Percentiles rank a stretch among this genome's conserved stretches.
Evolutionary conservation across 768 basidiomycete genomes (phyloP).

Genomic region (Mycena epipterygia): DNA sequence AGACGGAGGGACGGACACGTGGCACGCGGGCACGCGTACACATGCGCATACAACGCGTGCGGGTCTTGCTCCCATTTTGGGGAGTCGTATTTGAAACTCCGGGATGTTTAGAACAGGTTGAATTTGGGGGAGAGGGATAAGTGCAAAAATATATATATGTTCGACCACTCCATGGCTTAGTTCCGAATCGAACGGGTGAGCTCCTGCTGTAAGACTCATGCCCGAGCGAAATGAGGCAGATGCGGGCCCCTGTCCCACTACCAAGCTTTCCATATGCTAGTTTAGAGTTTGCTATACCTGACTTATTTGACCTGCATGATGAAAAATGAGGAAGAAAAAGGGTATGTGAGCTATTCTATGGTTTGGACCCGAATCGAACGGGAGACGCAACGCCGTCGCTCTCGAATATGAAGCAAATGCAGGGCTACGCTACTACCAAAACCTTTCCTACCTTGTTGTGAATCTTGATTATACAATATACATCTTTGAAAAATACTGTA

Average conservation of each 20-base stretch:
- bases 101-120: background rate
- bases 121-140: background rate
- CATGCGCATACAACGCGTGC: slow-evolving; percentile 6
- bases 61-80: background rate
- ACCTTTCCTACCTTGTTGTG: background rate
- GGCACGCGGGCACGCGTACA: slow-evolving; percentile 10
- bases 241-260: background rate
- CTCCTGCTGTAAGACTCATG: background rate
- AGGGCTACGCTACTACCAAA: background rate
- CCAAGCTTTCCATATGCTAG: background rate
- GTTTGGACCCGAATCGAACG: slow-evolving; percentile 12
- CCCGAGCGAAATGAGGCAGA: background rate
- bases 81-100: background rate
- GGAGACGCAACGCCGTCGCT: background rate
- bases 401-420: background rate
- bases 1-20: slow-evolving; percentile 1
- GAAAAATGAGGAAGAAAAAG: background rate
- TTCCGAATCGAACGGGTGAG: slow-evolving; percentile 12
- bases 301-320: background rate
- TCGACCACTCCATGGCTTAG: background rate
- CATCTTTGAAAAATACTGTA: no score
- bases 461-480: no score
- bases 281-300: background rate
- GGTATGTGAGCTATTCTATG: background rate
- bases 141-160: background rate